phyloP scores from a whole-genome alignment of 2,329 filamentous ascomycete species.

The Botrytis fabae region DNA sequence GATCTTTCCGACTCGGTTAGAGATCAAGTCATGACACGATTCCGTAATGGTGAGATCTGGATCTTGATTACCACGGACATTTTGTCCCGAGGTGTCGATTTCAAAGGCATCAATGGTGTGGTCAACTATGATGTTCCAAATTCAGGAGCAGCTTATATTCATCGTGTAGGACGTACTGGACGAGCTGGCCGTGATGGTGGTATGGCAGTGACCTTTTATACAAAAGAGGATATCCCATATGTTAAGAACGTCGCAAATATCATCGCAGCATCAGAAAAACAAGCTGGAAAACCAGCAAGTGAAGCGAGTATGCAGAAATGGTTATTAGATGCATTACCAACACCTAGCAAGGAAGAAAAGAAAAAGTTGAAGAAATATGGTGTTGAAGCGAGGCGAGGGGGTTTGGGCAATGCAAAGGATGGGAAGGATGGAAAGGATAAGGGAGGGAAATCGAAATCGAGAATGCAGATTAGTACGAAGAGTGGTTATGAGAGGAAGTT shows the following conservation, averaged over 20 bases:
- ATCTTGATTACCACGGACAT: slow-evolving; percentile 95
- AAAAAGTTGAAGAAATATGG: slow-evolving; percentile 80
- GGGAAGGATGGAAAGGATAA: slow-evolving; percentile 43
- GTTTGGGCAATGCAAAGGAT: slow-evolving; percentile 44
- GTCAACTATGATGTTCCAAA: slow-evolving; percentile 97
- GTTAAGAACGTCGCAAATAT: slow-evolving; percentile 93
- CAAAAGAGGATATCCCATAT: slow-evolving; percentile 87
- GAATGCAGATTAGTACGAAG: slow-evolving; percentile 74
- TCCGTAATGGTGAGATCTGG: slow-evolving; percentile 92
- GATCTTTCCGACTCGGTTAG: slow-evolving; percentile 76
- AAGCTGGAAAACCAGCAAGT: slow-evolving; percentile 53
- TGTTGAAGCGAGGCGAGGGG: slow-evolving; percentile 66
- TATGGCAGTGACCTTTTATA: slow-evolving; percentile 91
- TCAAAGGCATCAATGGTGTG: slow-evolving; percentile 91
- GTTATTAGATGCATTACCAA: slow-evolving; percentile 84
- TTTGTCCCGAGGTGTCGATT: slow-evolving; percentile 88
- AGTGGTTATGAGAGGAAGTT: slow-evolving; percentile 71
- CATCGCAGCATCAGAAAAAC: slow-evolving; percentile 78
- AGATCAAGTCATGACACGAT: slow-evolving; percentile 80
- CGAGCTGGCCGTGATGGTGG: slow-evolving; percentile 85
- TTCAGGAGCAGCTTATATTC: slow-evolving; percentile 87
- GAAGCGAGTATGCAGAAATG: slow-evolving; percentile 72
- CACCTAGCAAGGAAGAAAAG: slow-evolving; percentile 79
- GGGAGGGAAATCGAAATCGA: slow-evolving; percentile 33
- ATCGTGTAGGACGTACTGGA: slow-evolving; percentile 88